Evolutionary conservation across 2,329 filamentous ascomycete species (phyloP), one percentile per base, ranked within the genome.

Genomic region (Mariannaea elegans): DNA sequence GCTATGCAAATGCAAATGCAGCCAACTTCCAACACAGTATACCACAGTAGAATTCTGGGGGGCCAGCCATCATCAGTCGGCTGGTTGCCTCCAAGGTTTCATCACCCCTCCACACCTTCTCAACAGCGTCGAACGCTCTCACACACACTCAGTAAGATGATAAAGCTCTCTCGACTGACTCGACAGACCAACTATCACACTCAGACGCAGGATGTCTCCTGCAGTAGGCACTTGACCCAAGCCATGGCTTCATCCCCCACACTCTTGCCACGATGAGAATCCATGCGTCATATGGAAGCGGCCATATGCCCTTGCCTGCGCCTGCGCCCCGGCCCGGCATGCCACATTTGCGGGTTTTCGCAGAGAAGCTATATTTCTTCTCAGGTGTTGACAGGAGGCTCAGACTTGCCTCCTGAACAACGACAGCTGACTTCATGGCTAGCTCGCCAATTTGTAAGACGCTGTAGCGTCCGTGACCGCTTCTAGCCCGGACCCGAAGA

Each of bases 231-330:
- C 45, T 48, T 34, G 45, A 48, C 29, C 44, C 47, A 46, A 52
- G 47, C 39, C 47, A 54, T 54, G 45, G 51, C 56, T 49, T 34
- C 23, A 44, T 49, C 49, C 50, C 56, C 56, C 49, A 59, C 44
- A 54, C 47, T 16, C 23, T 24, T 44, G 36, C 44, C 45, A 54
- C 49, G 38, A 48, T 48, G 16, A 16, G 13, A 38, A 48, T 45
- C 32, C 16, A 32, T 47, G 39, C 48, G 23, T 46, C 36, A 21
- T 23, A 16, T 51, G n/a, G 31, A 31, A 45, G 21, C 13, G 7
- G 18, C 24, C 29, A 31, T n/a, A n/a, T 36, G 12, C 23, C 34
- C 45, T 19, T 36, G 24, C 14, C 23, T 27, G 32, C 29, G 41
- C 48, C 41, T 14, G n/a, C 49, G 38, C 44, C 38, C 44, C 56